Base-by-base conservation (phyloP, 495 filamentous ascomycete species). In the Aspergillus incahuasiensis region DNA sequence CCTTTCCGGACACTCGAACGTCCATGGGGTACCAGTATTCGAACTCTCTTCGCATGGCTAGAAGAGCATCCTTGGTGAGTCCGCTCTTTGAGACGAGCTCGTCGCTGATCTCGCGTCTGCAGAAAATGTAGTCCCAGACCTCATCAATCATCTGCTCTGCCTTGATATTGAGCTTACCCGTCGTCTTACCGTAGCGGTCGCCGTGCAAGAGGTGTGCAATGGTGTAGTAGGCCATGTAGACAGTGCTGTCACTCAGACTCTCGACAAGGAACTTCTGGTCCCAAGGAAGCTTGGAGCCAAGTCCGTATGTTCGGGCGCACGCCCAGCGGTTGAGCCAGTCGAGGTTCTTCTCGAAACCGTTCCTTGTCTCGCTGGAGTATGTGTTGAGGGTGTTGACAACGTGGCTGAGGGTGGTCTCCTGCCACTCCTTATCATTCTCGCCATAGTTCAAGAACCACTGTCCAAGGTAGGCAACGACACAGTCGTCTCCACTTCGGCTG, bases 361-460 rank as follows among this genome's bases (percentile, higher is more conserved):
- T 83, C 70, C 88, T 89, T 20, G 89, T 86, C 64, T 96, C 92
- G 11, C 80, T 70, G 13, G 81, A 77, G 68, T 85, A 96, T 25
- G 89, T 86, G 66, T 96, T 89, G 51, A 97, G 71, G 39, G 81
- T 85, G 68, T 86, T 85, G 46, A 82, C 78, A 46, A 97, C 84
- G 59, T 89, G 81, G 52, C 84, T 78, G 48, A 91, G 74, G n/a
- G 89, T 87, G 19, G 78, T 72, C 51, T 87, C 65, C 64, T 86
- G 82, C 91, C 91, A 96, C 47, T 82, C 76, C n/a, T 71, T 73
- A 58, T 87, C 84, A 47, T 88, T 85, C 77, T 91, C 90, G 53
- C 90, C 94, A 60, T 98, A 98, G 73, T 96, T 92, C 59, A 97
- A 72, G 71, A 92, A 98, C 89, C 92, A 98, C 69, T 98, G 94